A percentile compares a stretch with the other conserved stretches of the same genome.
Evolutionary conservation across 2,329 filamentous ascomycete genomes (phyloP).

Genomic region (Fusarium gaditjirri): DNA sequence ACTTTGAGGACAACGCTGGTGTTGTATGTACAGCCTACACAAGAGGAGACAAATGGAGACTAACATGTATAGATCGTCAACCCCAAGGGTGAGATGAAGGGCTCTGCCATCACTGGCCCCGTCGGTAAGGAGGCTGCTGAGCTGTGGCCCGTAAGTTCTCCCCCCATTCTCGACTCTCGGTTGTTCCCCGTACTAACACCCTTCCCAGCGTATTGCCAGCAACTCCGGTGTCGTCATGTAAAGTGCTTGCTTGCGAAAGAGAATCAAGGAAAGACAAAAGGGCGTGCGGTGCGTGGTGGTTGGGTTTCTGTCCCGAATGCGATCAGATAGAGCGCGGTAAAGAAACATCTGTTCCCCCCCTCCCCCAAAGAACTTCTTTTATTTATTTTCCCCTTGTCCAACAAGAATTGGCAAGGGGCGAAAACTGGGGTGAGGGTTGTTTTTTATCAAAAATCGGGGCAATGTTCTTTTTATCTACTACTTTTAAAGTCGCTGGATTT

Average conservation of each 20-base stretch:
- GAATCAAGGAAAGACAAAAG: conserved; percentile 46
- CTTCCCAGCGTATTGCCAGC: conserved; percentile 89
- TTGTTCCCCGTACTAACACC: conserved; percentile 45
- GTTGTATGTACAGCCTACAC: conserved; percentile 74
- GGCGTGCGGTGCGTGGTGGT: conserved; percentile 35
- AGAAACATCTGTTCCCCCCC: conserved; percentile 34
- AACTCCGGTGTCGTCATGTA: conserved; percentile 99
- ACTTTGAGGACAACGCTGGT: conserved; percentile 99
- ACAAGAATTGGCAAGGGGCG: conserved; percentile 20
- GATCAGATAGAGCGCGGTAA: conserved; percentile 49
- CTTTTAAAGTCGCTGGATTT: conserved; percentile 53
- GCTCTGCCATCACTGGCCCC: conserved; percentile 97
- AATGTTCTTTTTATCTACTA: conserved; percentile 38
- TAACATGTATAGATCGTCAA: conserved; percentile 87
- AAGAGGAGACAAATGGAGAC: conserved; percentile 25
- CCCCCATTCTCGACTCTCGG: not conserved
- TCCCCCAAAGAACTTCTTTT: conserved; percentile 32
- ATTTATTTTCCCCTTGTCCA: not conserved
- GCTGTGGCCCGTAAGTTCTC: conserved; percentile 89
- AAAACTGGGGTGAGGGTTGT: conserved; percentile 8
- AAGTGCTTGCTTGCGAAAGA: conserved; percentile 56
- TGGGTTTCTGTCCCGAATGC: conserved; percentile 48
- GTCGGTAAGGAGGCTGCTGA: conserved; percentile 99
- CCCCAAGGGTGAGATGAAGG: conserved; percentile 99
- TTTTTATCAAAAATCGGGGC: conserved; percentile 35